These are phyloP conservation scores for Diplodia seriata DNA, from an alignment of 2,329 filamentous ascomycete genomes.

Conservation along the genomic window DNA sequence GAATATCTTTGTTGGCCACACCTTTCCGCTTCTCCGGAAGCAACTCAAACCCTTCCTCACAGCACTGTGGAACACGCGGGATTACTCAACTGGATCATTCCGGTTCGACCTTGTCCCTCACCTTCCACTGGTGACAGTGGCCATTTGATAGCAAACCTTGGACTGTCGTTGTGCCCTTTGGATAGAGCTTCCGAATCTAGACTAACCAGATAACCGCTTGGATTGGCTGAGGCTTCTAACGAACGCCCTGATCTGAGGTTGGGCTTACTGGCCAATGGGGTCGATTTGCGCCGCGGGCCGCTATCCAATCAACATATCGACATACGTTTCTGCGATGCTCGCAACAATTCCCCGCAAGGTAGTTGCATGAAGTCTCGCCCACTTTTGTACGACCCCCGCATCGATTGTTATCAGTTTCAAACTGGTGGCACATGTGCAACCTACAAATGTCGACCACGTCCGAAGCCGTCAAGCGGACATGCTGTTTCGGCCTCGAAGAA, in stretches of 20 bases:
- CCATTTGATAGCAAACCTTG: not conserved
- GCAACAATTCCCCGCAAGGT: not conserved
- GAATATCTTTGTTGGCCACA: not conserved
- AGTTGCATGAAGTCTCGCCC: not conserved
- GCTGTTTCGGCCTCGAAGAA: no score
- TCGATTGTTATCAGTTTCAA: not conserved
- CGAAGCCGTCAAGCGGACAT: not conserved
- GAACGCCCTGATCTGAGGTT: not conserved
- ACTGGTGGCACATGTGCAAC: not conserved
- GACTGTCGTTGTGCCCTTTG: not conserved
- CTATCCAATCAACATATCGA: not conserved
- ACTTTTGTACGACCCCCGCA: conserved; percentile 2
- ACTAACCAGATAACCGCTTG: not conserved
- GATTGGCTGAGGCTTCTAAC: not conserved
- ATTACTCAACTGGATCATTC: not conserved
- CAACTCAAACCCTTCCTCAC: not conserved
- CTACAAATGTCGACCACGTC: not conserved
- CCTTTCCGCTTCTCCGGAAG: conserved; percentile 4
- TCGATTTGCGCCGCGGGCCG: not conserved
- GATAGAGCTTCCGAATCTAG: conserved; percentile 3
- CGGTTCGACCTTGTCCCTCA: not conserved
- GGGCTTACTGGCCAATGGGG: not conserved
- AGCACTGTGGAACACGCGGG: not conserved
- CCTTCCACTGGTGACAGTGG: not conserved
- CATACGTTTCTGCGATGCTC: not conserved